Evolutionary conservation across 768 basidiomycete species (phyloP), one percentile per base, ranked within the genome.

Genomic region (Phylloporus sp.): DNA sequence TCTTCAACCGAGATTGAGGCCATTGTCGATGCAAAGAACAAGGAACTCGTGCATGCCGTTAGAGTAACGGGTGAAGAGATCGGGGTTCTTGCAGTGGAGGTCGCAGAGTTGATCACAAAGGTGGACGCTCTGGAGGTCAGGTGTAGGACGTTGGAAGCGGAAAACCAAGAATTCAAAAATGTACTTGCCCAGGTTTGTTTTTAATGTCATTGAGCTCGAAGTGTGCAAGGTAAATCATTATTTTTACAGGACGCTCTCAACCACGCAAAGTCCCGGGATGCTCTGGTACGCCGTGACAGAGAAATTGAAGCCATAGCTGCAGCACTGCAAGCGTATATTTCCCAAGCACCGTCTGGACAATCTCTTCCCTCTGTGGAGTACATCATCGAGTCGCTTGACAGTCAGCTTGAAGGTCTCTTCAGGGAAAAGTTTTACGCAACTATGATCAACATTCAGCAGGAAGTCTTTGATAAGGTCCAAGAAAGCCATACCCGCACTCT

Each of bases 41-140:
- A 54, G 39, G 57, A 49, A 13, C 41, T 64, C 8, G 36, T 48
- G 20, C 39, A 23, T 27, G 49, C 46, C 24, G 46, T 64, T 10
- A 18, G 47, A 22, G 21, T 47, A 3, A 60, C 57, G 7, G 60
- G 56, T 21, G 49, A 53, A 48, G 69, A 72, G 22, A 63, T 73
- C 8, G 59, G 53, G n/a, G 41, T 20, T n/a, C 41, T 64, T 24
- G 65, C 63, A 9, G 52, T 62, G 35, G 67, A 61, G 29, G 63
- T 68, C 17, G 64, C 56, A 26, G 59, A 63, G n/a, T 35, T 66
- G 31, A 68, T 66, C 45, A 56, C 48, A 5, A 68, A 65, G 35
- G 54, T 58, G 27, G 43, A 67, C 21, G 41, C 14, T 40, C 48
- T 61, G 41, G 64, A 64, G 31, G 39, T 39, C 4, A 55, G 42